Conservation (phyloP, 306 rosid genomes). For the Albizia julibrissin region DNA sequence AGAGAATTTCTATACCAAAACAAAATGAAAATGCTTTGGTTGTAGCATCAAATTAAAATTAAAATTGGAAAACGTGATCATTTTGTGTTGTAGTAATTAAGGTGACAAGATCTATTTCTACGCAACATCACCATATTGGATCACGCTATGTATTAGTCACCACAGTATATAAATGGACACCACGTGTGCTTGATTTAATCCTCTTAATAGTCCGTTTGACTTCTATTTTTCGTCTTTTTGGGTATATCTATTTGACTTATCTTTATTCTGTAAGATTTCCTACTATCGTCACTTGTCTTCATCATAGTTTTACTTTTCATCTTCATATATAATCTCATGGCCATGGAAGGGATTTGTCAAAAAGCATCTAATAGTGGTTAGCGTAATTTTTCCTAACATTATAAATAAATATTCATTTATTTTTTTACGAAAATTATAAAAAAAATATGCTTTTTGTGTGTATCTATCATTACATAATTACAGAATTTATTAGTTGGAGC, state of each 20-base stretch:
- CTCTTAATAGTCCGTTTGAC: not conserved
- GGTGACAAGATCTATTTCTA: not conserved
- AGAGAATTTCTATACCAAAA: too few relatives aligned
- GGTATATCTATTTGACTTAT: not conserved
- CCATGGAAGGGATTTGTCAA: not conserved
- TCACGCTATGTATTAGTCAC: not conserved
- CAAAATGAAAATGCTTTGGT: too few relatives aligned
- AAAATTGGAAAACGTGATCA: not conserved
- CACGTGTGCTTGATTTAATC: not conserved
- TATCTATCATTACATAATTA: too few relatives aligned
- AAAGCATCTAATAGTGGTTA: not conserved
- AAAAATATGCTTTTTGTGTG: too few relatives aligned
- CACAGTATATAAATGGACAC: not conserved
- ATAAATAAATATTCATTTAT: too few relatives aligned
- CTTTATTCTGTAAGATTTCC: not conserved
- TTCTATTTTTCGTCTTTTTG: too few relatives aligned
- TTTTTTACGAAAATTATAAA: too few relatives aligned
- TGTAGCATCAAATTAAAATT: too few relatives aligned
- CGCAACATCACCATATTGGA: not conserved
- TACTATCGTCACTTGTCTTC: not conserved
- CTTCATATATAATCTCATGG: not conserved
- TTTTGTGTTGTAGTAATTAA: not conserved
- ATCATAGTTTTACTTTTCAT: not conserved
- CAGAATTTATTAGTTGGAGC: too few relatives aligned
- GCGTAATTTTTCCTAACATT: too few relatives aligned